These are phyloP conservation scores for Penicillium paneum DNA, from an alignment of 2,329 filamentous ascomycete species.

Conservation along the genomic window DNA sequence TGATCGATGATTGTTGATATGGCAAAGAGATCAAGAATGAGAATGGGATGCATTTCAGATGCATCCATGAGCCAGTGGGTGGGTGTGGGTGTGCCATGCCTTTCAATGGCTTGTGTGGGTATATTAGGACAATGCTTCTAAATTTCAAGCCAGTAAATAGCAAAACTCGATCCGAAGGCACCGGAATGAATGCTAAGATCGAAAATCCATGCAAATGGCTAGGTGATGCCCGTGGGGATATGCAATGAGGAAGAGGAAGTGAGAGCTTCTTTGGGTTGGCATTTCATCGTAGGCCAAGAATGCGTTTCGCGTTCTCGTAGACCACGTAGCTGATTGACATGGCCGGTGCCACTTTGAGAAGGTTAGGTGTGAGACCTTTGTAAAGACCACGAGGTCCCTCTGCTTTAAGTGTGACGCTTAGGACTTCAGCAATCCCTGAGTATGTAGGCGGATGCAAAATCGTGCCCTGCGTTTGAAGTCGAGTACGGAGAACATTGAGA, in stretches of 20 bases:
- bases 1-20: background rate
- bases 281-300: constrained; percentile 54
- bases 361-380: constrained; percentile 90
- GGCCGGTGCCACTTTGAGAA: constrained; percentile 92
- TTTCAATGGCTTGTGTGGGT: constrained; percentile 27
- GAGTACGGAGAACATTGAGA: constrained; percentile 85
- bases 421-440: constrained; percentile 85
- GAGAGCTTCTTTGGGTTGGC: background rate
- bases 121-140: constrained; percentile 27
- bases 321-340: constrained; percentile 94
- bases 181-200: background rate
- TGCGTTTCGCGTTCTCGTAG: constrained; percentile 82
- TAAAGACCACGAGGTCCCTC: constrained; percentile 87
- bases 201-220: background rate
- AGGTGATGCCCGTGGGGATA: background rate
- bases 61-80: constrained; percentile 10
- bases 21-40: background rate
- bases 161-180: background rate
- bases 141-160: constrained; percentile 6
- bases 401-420: constrained; percentile 72
- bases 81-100: constrained; percentile 6
- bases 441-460: constrained; percentile 88
- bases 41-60: constrained; percentile 10
- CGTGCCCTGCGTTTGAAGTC: constrained; percentile 91
- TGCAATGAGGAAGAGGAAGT: background rate